Percentiles rank a stretch among this genome's conserved stretches.
Conservation (phyloP, 345 rosid species). For the Theobroma cacao region DNA sequence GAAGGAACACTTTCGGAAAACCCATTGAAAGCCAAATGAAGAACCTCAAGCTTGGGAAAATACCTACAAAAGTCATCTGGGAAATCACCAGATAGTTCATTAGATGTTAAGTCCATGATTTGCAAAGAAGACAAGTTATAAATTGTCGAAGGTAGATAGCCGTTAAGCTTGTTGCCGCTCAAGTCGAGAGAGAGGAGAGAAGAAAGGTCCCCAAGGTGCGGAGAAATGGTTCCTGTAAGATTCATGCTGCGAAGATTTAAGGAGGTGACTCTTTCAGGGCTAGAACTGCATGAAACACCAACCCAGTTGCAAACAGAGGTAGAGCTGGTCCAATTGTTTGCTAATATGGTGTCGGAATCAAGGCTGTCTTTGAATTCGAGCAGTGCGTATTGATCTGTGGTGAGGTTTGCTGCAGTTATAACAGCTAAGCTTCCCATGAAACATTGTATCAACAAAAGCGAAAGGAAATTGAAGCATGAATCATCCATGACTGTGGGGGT, state of each 20-base stretch:
- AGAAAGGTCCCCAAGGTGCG: constrained; percentile 26
- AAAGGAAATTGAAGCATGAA: background rate
- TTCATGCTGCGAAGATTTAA: constrained; percentile 14
- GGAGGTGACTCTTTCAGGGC: constrained; percentile 14
- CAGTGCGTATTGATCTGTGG: background rate
- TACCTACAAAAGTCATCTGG: background rate
- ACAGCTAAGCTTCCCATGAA: background rate
- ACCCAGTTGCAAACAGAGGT: constrained; percentile 24
- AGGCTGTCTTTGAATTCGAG: background rate
- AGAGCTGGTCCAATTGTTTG: constrained; percentile 12
- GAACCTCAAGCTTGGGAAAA: background rate
- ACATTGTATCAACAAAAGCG: background rate
- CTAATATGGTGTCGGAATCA: background rate
- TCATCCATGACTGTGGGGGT: background rate
- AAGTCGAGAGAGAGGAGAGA: constrained; percentile 2
- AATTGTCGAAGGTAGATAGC: constrained; percentile 11
- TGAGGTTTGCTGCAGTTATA: background rate
- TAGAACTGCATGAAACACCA: constrained; percentile 22
- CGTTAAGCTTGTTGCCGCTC: constrained; percentile 11
- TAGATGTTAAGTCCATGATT: background rate
- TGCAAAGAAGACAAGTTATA: constrained; percentile 4
- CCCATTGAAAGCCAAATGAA: background rate
- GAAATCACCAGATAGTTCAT: background rate
- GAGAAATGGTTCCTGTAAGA: constrained; percentile 18
- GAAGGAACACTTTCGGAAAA: constrained; percentile 12